Evolutionary conservation across 495 filamentous ascomycete species (phyloP), one percentile per base, ranked within the genome.

Genomic region (Daldinia bambusicola): DNA sequence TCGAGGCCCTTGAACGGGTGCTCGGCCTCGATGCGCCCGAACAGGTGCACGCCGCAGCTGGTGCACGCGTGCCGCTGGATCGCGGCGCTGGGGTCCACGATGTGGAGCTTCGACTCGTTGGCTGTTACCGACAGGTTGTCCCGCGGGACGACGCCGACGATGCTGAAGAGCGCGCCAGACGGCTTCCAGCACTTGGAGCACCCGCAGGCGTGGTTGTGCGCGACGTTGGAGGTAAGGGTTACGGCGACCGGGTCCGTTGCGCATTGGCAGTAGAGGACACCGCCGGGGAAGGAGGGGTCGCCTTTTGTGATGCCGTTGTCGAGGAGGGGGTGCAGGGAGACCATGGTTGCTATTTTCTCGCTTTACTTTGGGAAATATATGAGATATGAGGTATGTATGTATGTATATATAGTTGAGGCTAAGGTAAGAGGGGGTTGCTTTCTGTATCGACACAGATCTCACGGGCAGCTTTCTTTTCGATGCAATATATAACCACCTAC

Each of bases 121-220:
- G 83, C 81, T 3, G 84, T 83, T 4, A 88, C 82, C 16, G 70
- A 63, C 40, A 89, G 65, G 18, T 82, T 75, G 57, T 81, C 79
- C 13, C 75, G 71, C 32, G 86, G 82, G 3, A 89, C 71, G 40
- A 89, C 87, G 57, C 79, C 87, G 37, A 89, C 84, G 70, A 89
- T 62, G 72, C 84, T 85, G 81, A 90, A 90, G 63, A 89, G 83
- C 2, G 86, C 77, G 36, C 85, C 83, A 0, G 66, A 37, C 4
- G 87, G 87, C 74, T 89, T 89, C 87, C 87, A 89, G 82, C 87
- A 89, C 73, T 89, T 87, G 67, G 87, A 89, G 80, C 88, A 89
- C 36, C 87, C 88, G 77, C 87, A 89, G 51, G 85, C 85, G 76
- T 90, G 87, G 81, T 90, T 89, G 80, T 88, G 85, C n/a, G 80